Conservation (phyloP, 257 asterid species). For the Petunia secreta region DNA sequence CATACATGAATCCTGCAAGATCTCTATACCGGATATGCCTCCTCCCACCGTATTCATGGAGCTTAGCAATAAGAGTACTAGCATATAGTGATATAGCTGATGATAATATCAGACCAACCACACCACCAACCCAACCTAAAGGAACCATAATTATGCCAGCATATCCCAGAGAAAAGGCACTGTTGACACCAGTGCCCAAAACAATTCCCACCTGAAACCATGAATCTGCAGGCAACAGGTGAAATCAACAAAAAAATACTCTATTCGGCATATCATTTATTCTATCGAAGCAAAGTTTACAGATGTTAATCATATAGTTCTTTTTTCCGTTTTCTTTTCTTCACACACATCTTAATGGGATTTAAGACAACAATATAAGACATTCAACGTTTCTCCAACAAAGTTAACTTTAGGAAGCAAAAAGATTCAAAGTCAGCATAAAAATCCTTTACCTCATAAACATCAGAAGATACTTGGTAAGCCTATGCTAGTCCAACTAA, state of each 20-base stretch:
- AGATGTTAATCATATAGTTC: background rate
- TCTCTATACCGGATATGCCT: constrained; percentile 90
- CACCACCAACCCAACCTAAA: constrained; percentile 93
- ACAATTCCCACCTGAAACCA: constrained; percentile 97
- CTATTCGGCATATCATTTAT: constrained; percentile 20
- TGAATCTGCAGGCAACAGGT: constrained; percentile 62
- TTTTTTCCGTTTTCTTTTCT: background rate
- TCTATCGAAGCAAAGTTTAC: background rate
- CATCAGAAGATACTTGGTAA: background rate
- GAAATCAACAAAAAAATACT: background rate
- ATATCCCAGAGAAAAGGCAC: constrained; percentile 92
- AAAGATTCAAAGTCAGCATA: no score
- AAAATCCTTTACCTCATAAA: no score
- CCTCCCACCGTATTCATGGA: constrained; percentile 87
- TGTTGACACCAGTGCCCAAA: constrained; percentile 92
- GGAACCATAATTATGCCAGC: constrained; percentile 95
- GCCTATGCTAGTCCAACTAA: background rate
- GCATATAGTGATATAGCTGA: constrained; percentile 77
- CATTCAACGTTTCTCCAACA: background rate
- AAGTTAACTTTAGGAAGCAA: background rate
- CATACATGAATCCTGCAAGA: constrained; percentile 52
- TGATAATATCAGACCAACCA: constrained; percentile 76
- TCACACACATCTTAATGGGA: background rate
- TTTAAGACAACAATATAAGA: background rate
- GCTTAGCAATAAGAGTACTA: constrained; percentile 81